Conservation (phyloP, 768 basidiomycete species). For the Boletus tomentosulus region DNA sequence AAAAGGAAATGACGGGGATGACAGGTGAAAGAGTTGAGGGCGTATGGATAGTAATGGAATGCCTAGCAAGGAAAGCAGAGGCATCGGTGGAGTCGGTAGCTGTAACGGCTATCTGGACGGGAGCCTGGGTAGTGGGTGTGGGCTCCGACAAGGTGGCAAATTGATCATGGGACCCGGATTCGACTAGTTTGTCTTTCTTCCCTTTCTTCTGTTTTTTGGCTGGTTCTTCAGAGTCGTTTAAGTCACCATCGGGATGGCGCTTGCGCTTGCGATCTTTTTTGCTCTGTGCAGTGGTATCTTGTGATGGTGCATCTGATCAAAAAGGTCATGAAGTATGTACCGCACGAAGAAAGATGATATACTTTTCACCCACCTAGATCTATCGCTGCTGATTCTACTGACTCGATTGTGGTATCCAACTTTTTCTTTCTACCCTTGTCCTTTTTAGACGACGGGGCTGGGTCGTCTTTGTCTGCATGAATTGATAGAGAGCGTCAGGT, state of each 20-base stretch:
- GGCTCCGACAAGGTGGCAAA: not conserved
- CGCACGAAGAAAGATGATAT: not conserved
- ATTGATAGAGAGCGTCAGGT: not conserved
- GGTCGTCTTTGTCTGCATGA: not conserved
- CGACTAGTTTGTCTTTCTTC: slow-evolving; percentile 14
- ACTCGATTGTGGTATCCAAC: not conserved
- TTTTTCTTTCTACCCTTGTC: not conserved
- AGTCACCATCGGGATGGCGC: slow-evolving; percentile 6
- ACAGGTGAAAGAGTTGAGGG: slow-evolving; percentile 43
- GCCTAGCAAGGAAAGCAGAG: slow-evolving; percentile 61
- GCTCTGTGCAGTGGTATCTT: slow-evolving; percentile 6
- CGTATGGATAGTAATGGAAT: slow-evolving; percentile 70
- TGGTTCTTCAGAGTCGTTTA: slow-evolving; percentile 2
- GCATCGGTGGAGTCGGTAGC: slow-evolving; percentile 35
- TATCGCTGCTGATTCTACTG: not conserved
- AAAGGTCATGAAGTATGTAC: not conserved
- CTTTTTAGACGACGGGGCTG: not conserved
- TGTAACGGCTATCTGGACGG: slow-evolving; percentile 9
- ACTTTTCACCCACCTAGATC: not conserved
- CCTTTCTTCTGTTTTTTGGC: slow-evolving; percentile 27
- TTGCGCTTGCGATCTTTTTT: slow-evolving; percentile 28
- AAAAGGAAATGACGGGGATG: slow-evolving; percentile 70
- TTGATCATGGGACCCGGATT: not conserved
- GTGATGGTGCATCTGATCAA: not conserved
- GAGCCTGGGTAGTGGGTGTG: slow-evolving; percentile 8